phyloP scores from a whole-genome alignment of 2,329 filamentous ascomycete genomes.

The Cladophialophora exuberans region DNA sequence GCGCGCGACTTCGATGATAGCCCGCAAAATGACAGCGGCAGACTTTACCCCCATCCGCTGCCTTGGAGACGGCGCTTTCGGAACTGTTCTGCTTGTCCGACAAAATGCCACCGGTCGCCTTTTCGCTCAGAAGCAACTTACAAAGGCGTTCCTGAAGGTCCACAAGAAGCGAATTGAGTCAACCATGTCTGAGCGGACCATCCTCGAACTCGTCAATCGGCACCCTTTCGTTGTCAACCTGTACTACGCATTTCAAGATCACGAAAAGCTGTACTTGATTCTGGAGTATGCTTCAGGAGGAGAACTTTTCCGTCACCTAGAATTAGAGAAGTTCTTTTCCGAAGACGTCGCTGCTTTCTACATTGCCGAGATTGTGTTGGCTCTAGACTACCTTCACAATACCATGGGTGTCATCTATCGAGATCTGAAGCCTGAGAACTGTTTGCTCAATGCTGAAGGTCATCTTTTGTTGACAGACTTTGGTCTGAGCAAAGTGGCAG shows the following conservation, averaged over 20 bases:
- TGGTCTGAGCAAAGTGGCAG: conserved; percentile 90
- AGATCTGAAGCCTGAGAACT: conserved; percentile 97
- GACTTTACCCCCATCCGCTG: conserved; percentile 92
- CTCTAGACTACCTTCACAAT: conserved; percentile 88
- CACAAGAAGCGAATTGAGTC: conserved; percentile 96
- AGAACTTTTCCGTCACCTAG: conserved; percentile 94
- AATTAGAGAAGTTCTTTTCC: conserved; percentile 91
- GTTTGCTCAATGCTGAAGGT: conserved; percentile 85
- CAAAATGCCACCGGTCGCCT: conserved; percentile 84
- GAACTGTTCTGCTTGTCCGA: conserved; percentile 91
- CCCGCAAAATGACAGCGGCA: conserved; percentile 83
- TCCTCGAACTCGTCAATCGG: conserved; percentile 92
- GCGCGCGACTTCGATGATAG: conserved; percentile 40
- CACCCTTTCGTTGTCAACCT: conserved; percentile 98
- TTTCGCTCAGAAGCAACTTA: conserved; percentile 98
- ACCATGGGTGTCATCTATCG: conserved; percentile 94
- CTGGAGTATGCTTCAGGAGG: conserved; percentile 97
- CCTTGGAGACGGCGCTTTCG: conserved; percentile 94
- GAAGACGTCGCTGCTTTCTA: conserved; percentile 92
- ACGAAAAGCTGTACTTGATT: conserved; percentile 95
- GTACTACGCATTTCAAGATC: conserved; percentile 97
- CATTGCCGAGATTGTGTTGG: conserved; percentile 97
- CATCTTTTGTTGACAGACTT: conserved; percentile 96
- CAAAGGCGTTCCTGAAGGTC: conserved; percentile 91
- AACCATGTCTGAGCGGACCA: conserved; percentile 93